These are phyloP conservation scores for Dovyalis caffra DNA, from an alignment of 345 rosid species.

Conservation along the genomic window DNA sequence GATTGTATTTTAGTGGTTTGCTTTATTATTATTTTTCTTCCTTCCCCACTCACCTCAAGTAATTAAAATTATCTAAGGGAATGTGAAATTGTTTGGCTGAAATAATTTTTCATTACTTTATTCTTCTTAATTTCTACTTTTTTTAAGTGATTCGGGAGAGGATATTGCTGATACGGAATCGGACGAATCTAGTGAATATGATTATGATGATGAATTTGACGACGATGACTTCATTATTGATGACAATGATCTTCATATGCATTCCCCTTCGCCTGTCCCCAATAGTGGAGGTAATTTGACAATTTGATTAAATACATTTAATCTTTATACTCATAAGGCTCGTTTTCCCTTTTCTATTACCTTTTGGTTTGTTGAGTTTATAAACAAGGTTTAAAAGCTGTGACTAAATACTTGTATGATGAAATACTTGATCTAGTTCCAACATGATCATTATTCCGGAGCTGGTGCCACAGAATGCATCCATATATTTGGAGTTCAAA, in stretches of 20 bases:
- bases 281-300: slow-evolving; percentile 71
- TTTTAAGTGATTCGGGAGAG: slow-evolving; percentile 59
- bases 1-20: neutral
- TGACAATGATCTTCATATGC: slow-evolving; percentile 39
- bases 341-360: neutral
- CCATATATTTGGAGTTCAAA: neutral
- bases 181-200: slow-evolving; percentile 61
- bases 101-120: neutral
- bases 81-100: neutral
- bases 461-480: neutral
- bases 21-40: no score
- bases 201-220: slow-evolving; percentile 56
- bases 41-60: no score
- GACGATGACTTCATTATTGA: slow-evolving; percentile 46
- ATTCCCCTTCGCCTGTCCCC: slow-evolving; percentile 37
- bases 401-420: neutral
- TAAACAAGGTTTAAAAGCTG: neutral
- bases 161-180: slow-evolving; percentile 56
- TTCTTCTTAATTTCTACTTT: slow-evolving; percentile 25
- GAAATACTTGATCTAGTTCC: neutral
- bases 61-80: neutral
- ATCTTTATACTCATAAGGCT: neutral
- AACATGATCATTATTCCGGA: neutral
- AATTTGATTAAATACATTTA: slow-evolving; percentile 1
- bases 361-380: neutral